Base-by-base conservation (phyloP, 2,329 filamentous ascomycete genomes). In the Pseudocercospora cruenta region DNA sequence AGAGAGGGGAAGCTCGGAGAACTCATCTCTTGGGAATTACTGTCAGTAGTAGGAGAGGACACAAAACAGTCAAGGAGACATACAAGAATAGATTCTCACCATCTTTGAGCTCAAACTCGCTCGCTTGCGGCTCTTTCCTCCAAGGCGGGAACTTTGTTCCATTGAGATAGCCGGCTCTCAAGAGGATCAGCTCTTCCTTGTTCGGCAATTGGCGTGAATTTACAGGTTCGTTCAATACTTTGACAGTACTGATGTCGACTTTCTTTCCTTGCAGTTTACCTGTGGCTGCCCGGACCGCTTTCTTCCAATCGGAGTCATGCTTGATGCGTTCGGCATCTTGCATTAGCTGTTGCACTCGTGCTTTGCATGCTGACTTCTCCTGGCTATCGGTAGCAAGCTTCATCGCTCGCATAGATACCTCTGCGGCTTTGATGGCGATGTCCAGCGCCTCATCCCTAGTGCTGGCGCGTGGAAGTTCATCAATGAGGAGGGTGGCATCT, bases 131-230 rank as follows among this genome's bases (percentile, higher is more conserved):
- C 28, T 88, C 82, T 1, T 79, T 79, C n/a, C 86, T 86, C 95
- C 95, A 99, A 0, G 91, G 93, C 10, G 91, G 93, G 71, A 97
- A 98, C 21, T 90, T 84, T 73, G 89, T 91, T 0, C 91, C 92
- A 75, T 97, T 92, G 21, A 99, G 84, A 63, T 88, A 90, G 4
- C 94, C 95, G 3, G 90, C 88, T 74, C 90, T 88, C 1, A 91
- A 82, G 8, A 98, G 79, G 59, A 97, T 88, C 31, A 91, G 89
- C 74, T 93, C 85, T 78, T 97, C 93, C 16, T 84, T 83, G 4
- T 85, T 90, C 2, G 91, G 85, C 14, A 91, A 82, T 64, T 85
- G 82, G 61, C 91, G 85, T 89, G 86, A 9, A 81, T 84, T 24
- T 87, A 88, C 2, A 1, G 86, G 86, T 68, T 83, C 82, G 53